These are phyloP conservation scores for Madurella fahalii DNA, from an alignment of 2,329 filamentous ascomycete species.

Conservation along the genomic window DNA sequence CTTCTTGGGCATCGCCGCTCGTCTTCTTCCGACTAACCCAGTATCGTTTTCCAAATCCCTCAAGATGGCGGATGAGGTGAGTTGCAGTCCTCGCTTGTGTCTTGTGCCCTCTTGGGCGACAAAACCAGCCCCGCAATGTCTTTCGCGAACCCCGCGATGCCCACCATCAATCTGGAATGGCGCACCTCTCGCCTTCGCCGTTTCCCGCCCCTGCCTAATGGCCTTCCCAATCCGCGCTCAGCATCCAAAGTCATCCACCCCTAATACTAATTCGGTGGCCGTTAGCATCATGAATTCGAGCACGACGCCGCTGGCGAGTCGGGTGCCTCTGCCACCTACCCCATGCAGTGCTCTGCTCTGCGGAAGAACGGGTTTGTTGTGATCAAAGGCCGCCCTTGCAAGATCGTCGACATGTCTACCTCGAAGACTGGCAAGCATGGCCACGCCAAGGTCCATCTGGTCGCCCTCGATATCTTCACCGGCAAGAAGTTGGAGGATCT, in stretches of 20 bases:
- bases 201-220: not conserved
- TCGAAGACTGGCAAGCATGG: slow-evolving; percentile 99
- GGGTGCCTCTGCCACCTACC: slow-evolving; percentile 89
- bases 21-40: slow-evolving; percentile 28
- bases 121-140: slow-evolving; percentile 47
- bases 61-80: slow-evolving; percentile 51
- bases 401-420: slow-evolving; percentile 99
- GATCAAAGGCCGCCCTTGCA: slow-evolving; percentile 99
- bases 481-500: slow-evolving; percentile 99
- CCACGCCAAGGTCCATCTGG: slow-evolving; percentile 99
- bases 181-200: slow-evolving; percentile 10
- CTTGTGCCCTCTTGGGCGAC: slow-evolving; percentile 27
- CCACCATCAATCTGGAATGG: slow-evolving; percentile 4
- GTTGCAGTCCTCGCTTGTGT: slow-evolving; percentile 17
- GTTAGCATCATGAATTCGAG: slow-evolving; percentile 69
- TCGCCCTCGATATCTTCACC: slow-evolving; percentile 98
- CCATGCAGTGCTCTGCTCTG: slow-evolving; percentile 99
- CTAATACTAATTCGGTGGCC: not conserved
- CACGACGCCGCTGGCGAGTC: slow-evolving; percentile 69
- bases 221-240: not conserved
- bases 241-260: not conserved
- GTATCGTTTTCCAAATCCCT: slow-evolving; percentile 37
- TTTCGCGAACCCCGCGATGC: slow-evolving; percentile 23
- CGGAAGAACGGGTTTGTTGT: slow-evolving; percentile 98
- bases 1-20: slow-evolving; percentile 29